phyloP scores from a whole-genome alignment of 805 yeast genomes.

The Candida ovalis region DNA sequence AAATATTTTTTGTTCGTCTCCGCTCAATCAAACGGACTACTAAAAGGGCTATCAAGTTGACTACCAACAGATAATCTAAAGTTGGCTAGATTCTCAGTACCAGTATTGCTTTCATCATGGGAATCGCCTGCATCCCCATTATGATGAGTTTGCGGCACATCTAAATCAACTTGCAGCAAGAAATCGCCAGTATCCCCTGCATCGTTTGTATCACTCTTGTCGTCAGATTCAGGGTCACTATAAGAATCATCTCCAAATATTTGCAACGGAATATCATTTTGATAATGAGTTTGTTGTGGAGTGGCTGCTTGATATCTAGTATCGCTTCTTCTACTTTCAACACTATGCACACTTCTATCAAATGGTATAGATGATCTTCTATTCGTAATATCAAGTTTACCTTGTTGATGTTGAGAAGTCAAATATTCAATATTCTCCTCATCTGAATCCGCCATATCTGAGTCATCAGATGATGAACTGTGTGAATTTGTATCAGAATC shows the following conservation, averaged over 20 bases:
- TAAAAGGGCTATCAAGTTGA: conserved; percentile 14
- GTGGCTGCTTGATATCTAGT: neutral
- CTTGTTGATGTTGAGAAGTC: conserved; percentile 22
- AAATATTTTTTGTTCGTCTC: no score
- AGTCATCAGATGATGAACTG: conserved; percentile 17
- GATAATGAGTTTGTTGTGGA: neutral
- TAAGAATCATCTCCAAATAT: conserved; percentile 11
- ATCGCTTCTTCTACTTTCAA: neutral
- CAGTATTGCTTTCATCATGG: neutral
- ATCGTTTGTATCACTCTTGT: neutral
- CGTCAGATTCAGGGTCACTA: conserved; percentile 7
- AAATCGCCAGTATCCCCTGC: conserved; percentile 6
- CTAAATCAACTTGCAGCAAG: conserved; percentile 19
- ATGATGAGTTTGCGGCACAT: neutral
- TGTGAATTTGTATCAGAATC: conserved; percentile 7
- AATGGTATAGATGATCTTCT: conserved; percentile 7
- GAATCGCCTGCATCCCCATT: neutral
- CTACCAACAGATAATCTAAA: neutral
- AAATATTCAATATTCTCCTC: conserved; percentile 31
- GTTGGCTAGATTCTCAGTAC: neutral
- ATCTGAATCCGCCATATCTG: conserved; percentile 29
- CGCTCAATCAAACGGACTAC: conserved; percentile 14
- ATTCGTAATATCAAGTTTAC: conserved; percentile 11
- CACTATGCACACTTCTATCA: conserved; percentile 5
- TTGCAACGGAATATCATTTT: conserved; percentile 15